Conservation (phyloP, 495 filamentous ascomycete species). For the Neurospora tetrasperma region DNA sequence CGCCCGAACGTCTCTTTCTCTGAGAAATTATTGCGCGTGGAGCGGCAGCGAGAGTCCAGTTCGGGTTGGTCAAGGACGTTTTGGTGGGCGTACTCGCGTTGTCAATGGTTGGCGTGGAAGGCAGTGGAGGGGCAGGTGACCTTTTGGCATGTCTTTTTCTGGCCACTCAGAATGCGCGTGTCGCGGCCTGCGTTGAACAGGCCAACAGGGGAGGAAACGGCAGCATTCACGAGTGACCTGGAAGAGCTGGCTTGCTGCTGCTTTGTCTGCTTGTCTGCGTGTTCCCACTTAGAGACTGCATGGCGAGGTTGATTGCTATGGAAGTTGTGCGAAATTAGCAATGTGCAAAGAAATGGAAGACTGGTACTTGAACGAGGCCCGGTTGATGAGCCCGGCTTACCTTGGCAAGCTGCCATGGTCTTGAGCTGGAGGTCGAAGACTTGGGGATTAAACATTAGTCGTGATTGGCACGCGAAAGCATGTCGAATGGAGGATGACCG, state of each 20-base stretch:
- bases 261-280: background rate
- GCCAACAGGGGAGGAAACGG: background rate
- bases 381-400: background rate
- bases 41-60: conserved; percentile 14
- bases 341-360: background rate
- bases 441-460: background rate
- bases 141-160: conserved; percentile 8
- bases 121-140: conserved; percentile 23
- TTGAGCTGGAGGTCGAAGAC: background rate
- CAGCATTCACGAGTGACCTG: background rate
- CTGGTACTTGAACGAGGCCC: background rate
- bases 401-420: background rate
- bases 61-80: background rate
- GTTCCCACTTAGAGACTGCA: background rate
- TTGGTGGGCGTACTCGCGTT: background rate
- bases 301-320: background rate
- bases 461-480: background rate
- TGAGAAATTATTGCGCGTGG: conserved; percentile 2
- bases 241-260: background rate
- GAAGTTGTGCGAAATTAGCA: background rate
- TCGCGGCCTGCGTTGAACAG: background rate
- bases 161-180: conserved; percentile 11
- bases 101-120: background rate
- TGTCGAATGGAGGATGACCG: background rate
- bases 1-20: conserved; percentile 7